These are phyloP conservation scores for Ophiostoma piceae DNA, from an alignment of 2,329 filamentous ascomycete genomes.

Conservation along the genomic window DNA sequence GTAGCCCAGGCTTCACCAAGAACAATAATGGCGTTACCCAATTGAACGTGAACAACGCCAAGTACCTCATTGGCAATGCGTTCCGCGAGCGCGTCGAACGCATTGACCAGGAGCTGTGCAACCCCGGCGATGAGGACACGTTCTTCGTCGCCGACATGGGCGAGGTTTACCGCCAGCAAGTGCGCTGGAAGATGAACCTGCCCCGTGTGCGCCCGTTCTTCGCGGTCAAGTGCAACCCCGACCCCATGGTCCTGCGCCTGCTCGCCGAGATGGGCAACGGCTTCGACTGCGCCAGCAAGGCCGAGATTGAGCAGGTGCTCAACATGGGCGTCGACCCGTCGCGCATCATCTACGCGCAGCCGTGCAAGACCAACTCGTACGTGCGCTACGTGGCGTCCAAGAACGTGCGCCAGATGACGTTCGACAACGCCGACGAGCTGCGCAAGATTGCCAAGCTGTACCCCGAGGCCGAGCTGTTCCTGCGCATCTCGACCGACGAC, in stretches of 20 bases:
- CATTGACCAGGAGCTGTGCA: constrained; percentile 83
- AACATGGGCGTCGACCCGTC: constrained; percentile 74
- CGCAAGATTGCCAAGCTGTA: constrained; percentile 95
- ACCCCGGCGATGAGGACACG: constrained; percentile 89
- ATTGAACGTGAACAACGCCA: constrained; percentile 50
- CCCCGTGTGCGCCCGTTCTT: constrained; percentile 93
- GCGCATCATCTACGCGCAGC: constrained; percentile 97
- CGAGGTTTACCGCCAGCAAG: constrained; percentile 96
- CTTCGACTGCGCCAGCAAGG: constrained; percentile 97
- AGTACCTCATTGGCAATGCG: constrained; percentile 79
- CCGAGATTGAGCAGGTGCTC: constrained; percentile 90
- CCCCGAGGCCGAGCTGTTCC: constrained; percentile 81
- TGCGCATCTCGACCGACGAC: constrained; percentile 95
- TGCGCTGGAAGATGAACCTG: constrained; percentile 95
- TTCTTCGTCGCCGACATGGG: constrained; percentile 98
- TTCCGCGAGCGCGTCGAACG: constrained; percentile 77
- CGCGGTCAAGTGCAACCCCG: constrained; percentile 98
- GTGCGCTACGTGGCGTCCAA: constrained; percentile 79
- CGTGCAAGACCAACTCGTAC: constrained; percentile 99
- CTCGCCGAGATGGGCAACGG: constrained; percentile 84
- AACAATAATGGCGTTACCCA: constrained; percentile 37
- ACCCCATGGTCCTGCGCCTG: constrained; percentile 80
- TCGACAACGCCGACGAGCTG: constrained; percentile 96
- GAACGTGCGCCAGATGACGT: constrained; percentile 96
- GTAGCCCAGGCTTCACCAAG: constrained; percentile 48